A percentile compares a stretch with the other conserved stretches of the same genome.
phyloP scores from a whole-genome alignment of 1,284 basidiomycete genomes.

The Termitomyces sp. region DNA sequence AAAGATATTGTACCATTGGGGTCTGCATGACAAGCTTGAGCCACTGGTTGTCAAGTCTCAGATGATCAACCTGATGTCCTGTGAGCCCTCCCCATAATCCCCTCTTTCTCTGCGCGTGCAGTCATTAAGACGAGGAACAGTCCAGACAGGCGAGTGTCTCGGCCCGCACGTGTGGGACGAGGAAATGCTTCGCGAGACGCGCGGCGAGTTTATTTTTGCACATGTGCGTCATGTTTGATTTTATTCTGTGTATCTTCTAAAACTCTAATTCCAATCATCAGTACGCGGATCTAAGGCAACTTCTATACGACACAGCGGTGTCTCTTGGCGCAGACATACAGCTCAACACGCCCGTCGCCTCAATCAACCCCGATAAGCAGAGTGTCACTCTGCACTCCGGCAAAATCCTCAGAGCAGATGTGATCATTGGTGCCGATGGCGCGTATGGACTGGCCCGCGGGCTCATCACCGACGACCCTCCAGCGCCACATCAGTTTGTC shows the following conservation, averaged over 20 bases:
- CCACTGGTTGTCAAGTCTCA: slow-evolving; percentile 34
- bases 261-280: slow-evolving; percentile 17
- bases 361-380: slow-evolving; percentile 32
- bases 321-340: slow-evolving; percentile 40
- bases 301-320: slow-evolving; percentile 43
- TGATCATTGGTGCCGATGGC: slow-evolving; percentile 66
- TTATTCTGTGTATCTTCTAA: too few species aligned
- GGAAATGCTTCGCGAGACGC: slow-evolving; percentile 49
- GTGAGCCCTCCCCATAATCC: slow-evolving; percentile 24
- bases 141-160: slow-evolving; percentile 41
- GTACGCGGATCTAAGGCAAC: slow-evolving; percentile 35
- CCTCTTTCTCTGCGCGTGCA: neutral
- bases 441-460: slow-evolving; percentile 32
- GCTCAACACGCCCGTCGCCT: slow-evolving; percentile 35
- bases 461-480: slow-evolving; percentile 26
- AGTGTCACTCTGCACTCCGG: slow-evolving; percentile 43
- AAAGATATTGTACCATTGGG: slow-evolving; percentile 56
- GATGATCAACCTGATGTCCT: slow-evolving; percentile 34
- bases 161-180: slow-evolving; percentile 51
- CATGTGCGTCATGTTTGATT: slow-evolving; percentile 34
- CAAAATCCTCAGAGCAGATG: slow-evolving; percentile 43
- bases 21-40: slow-evolving; percentile 32
- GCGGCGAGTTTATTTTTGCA: slow-evolving; percentile 49
- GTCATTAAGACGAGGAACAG: slow-evolving; percentile 10
- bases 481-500: slow-evolving; percentile 29